Percentiles rank a stretch among this genome's conserved stretches.
Evolutionary conservation across 768 basidiomycete genomes (phyloP).

Genomic region (Pulveroboletus sp.): DNA sequence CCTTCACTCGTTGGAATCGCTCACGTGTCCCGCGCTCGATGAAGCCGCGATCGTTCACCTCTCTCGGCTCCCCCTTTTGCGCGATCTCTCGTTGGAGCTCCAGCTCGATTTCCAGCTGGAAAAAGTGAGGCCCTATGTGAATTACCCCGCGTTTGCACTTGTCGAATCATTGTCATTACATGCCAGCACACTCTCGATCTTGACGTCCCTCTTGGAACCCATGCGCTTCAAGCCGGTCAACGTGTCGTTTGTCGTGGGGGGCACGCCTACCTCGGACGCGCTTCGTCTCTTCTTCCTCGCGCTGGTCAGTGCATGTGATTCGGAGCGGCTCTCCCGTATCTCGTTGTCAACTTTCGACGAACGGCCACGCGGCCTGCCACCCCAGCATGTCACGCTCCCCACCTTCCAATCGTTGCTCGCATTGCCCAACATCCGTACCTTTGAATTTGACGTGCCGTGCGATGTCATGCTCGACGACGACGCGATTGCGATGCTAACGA

Average conservation of each 20-base stretch:
- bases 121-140: conserved; percentile 9
- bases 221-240: conserved; percentile 15
- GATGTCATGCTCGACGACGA: conserved; percentile 19
- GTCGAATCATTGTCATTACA: conserved; percentile 10
- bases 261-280: conserved; percentile 11
- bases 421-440: conserved; percentile 6
- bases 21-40: conserved; percentile 19
- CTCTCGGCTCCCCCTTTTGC: conserved; percentile 18
- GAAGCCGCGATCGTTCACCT: conserved; percentile 22
- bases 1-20: conserved; percentile 14
- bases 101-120: conserved; percentile 12
- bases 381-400: conserved; percentile 9
- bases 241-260: conserved; percentile 16
- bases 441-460: conserved; percentile 21
- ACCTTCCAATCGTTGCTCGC: conserved; percentile 19
- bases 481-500: conserved; percentile 15
- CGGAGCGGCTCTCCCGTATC: conserved; percentile 6
- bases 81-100: conserved; percentile 15
- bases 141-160: conserved; percentile 15
- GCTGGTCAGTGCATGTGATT: conserved; percentile 9
- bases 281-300: conserved; percentile 22
- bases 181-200: conserved; percentile 5
- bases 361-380: not conserved
- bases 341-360: conserved; percentile 8
- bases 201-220: conserved; percentile 21